A percentile compares a stretch with the other conserved stretches of the same genome.
Conservation (phyloP, 176 grass and related monocot genomes). For the Bothriochloa decipiens region DNA sequence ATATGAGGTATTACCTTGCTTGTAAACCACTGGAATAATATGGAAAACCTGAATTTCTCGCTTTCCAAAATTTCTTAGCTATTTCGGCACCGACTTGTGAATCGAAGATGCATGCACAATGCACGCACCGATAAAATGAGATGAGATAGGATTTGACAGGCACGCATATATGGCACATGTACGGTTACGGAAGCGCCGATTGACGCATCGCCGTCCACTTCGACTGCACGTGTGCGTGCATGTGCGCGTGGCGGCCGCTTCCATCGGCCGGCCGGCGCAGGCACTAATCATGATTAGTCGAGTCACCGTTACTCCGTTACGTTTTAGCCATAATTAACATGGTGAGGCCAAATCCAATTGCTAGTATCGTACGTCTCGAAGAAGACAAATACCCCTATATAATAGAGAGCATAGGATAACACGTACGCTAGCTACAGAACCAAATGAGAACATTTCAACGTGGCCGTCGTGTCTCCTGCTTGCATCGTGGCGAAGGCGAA, state of each 20-base stretch:
- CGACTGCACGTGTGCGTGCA: background rate
- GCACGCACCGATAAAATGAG: no score
- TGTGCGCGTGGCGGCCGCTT: background rate
- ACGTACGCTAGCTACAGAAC: background rate
- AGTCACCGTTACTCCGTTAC: background rate
- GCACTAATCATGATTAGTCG: background rate
- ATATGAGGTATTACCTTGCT: no score
- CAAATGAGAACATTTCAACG: background rate
- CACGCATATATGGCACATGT: background rate
- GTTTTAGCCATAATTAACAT: background rate
- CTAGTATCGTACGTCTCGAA: background rate
- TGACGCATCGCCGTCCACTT: background rate
- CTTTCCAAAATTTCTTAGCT: no score
- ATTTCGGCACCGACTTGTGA: no score
- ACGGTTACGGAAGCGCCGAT: background rate
- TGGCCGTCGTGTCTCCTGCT: background rate
- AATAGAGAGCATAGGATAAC: background rate
- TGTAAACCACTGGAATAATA: no score
- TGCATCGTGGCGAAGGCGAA: background rate
- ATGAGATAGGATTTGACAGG: background rate
- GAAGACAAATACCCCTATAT: background rate
- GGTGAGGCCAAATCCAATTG: no score
- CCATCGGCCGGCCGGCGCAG: background rate
- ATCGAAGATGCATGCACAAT: no score
- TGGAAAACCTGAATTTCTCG: no score